Base-by-base conservation (phyloP, 192 early-diverging fungal genomes). In the Umbelopsis ramanniana region DNA sequence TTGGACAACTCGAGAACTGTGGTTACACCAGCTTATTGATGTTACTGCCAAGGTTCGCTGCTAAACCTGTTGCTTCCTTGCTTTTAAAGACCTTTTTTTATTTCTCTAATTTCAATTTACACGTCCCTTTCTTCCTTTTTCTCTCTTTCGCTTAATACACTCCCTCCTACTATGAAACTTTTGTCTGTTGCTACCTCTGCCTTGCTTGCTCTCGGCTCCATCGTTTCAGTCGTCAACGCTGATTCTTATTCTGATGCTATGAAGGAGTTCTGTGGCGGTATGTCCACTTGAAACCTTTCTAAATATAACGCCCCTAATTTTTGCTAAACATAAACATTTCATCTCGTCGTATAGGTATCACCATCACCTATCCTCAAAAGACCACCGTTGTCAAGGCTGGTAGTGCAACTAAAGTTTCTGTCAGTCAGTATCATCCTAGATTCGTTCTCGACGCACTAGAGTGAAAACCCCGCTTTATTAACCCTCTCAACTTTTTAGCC, bases 171-270 rank as follows among this genome's bases (percentile, higher is more conserved):
- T 26, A 79, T 79, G 77, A 79, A 72, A 52, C 55, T 79, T 55
- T 79, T 73, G 15, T 22, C 71, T 72, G 55, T 70, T 37, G 52
- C 77, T 24, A 29, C 68, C 40, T 79, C 70, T 69, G 73, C 77
- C 12, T 26, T 79, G 26, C 4, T 78, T 37, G 57, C 57, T 26
- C 66, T 78, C 23, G 45, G 69, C 53, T 55, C 72, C 15, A 47
- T 43, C 23, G 53, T 52, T 11, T 50, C 69, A 10, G 26, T 74
- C 24, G 57, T 45, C 45, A 53, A 43, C 14, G 77, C 72, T 48
- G 77, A 78, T 50, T 35, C 69, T 21, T 78, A 78, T 40, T 69
- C 77, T 38, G 55, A 71, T 72, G 77, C 77, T 21, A 74, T 74
- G n/a, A 71, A 78, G 43, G 35, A 52, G 35, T 78, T 68, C 69